Base-by-base conservation (phyloP, 768 basidiomycete species). In the Suillus luteus region DNA sequence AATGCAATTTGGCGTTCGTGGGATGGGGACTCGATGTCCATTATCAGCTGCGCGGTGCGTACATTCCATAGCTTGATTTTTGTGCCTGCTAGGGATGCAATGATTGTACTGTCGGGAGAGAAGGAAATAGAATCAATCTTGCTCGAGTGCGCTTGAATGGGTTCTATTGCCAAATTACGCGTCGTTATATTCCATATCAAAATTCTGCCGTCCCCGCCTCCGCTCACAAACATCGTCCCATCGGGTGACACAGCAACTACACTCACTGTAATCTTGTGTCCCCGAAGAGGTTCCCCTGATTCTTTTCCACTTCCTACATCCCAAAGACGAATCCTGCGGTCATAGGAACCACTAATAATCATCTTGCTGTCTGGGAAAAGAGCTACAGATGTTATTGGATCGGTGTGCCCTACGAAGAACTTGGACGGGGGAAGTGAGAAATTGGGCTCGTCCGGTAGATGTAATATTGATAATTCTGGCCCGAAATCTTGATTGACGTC, bases 261-360 rank as follows among this genome's bases (percentile, higher is more conserved):
- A 14, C 1, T 24, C 5, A 48, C 46, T 22, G 46, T 14, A 48
- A 48, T 12, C 12, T 48, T 48, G 46, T 48, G 46, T 12, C 46
- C 46, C 22, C 22, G 46, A 48, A 48, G 22, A 6, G 12, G 6
- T 24, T 48, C 46, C 22, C 46, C 46, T 48, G 2, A 24, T 48
- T 12, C 46, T 48, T 48, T 22, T 6, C 46, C 54, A 37, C 33
- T 55, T 37, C 35, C 35, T 37, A 55, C 35, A 55, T 55, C 12
- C 54, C 54, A 55, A 35, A 55, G 35, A 12, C 35, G 54, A 55
- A 55, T 37, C n/a, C 54, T 55, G 7, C 54, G 35, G 54, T 55
- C 33, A 55, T 8, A 35, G 35, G 54, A 35, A 1, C 54, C 54
- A 35, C 35, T 55, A 4, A 55, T 5, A 3, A 55, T 37, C 22